phyloP scores from a whole-genome alignment of 2,329 filamentous ascomycete genomes.

The Paecilomyces niveus region DNA sequence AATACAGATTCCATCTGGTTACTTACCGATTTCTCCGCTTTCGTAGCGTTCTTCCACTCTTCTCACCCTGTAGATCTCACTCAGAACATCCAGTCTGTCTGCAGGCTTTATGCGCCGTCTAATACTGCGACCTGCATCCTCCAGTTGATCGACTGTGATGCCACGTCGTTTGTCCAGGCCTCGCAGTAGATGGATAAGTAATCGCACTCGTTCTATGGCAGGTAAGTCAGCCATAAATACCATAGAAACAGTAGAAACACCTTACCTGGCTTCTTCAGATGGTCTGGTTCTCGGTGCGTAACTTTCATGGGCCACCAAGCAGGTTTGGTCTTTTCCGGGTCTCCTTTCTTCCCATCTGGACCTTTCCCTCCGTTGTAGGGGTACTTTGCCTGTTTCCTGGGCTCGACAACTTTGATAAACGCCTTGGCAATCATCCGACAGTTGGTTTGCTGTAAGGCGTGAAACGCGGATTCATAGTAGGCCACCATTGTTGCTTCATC shows the following conservation, averaged over 20 bases:
- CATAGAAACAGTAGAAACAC: background rate
- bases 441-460: conserved; percentile 28
- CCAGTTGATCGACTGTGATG: conserved; percentile 24
- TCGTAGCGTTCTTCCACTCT: conserved; percentile 25
- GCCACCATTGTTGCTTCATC: background rate
- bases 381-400: conserved; percentile 29
- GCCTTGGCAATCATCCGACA: conserved; percentile 28
- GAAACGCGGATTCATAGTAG: conserved; percentile 27
- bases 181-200: conserved; percentile 28
- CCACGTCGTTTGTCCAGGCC: conserved; percentile 25
- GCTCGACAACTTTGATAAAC: conserved; percentile 29
- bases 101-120: conserved; percentile 23
- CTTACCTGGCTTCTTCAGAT: conserved; percentile 25
- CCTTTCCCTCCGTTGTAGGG: conserved; percentile 28
- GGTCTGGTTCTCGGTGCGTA: conserved; percentile 25
- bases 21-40: conserved; percentile 21
- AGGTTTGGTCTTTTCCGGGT: conserved; percentile 27
- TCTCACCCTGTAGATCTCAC: conserved; percentile 28
- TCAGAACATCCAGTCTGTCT: conserved; percentile 21
- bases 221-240: conserved; percentile 1
- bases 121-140: conserved; percentile 27
- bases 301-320: conserved; percentile 28
- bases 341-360: conserved; percentile 22
- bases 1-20: background rate
- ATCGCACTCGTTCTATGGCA: conserved; percentile 17